Conservation (phyloP, 371 early-diverging fungal species). For the Cladochytrium tenue region DNA sequence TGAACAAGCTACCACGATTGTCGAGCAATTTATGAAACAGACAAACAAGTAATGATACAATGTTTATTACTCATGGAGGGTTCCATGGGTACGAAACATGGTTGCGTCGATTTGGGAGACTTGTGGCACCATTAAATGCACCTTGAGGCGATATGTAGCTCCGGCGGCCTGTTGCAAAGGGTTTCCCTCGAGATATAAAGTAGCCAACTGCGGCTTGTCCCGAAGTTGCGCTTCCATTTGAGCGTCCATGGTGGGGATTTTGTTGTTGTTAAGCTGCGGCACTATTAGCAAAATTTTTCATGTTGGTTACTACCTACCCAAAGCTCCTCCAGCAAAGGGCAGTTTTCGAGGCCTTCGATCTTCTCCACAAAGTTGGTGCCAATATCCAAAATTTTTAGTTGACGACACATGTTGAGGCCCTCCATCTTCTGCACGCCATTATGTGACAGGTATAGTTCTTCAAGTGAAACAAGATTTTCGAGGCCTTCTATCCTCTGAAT, state of each 20-base stretch:
- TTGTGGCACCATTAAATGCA: slow-evolving; percentile 82
- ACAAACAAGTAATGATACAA: no score
- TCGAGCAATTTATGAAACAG: no score
- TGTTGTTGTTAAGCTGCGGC: slow-evolving; percentile 74
- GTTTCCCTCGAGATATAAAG: slow-evolving; percentile 94
- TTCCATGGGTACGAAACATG: slow-evolving; percentile 11
- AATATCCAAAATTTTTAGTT: slow-evolving; percentile 78
- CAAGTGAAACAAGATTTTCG: slow-evolving; percentile 61
- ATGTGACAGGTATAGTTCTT: slow-evolving; percentile 89
- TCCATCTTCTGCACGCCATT: slow-evolving; percentile 78
- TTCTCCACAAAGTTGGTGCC: slow-evolving; percentile 78
- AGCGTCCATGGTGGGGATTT: slow-evolving; percentile 76
- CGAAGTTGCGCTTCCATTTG: slow-evolving; percentile 71
- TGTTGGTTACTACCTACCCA: slow-evolving; percentile 67
- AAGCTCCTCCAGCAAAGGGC: slow-evolving; percentile 78
- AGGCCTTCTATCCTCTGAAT: slow-evolving; percentile 79
- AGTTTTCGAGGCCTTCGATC: slow-evolving; percentile 73
- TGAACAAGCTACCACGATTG: no score
- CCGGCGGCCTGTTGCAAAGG: slow-evolving; percentile 77
- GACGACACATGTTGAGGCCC: slow-evolving; percentile 75
- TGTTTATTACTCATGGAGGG: no score
- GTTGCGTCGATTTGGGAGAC: slow-evolving; percentile 89
- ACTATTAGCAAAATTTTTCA: not conserved
- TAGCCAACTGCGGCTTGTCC: slow-evolving; percentile 53
- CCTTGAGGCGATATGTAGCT: slow-evolving; percentile 84